Evolutionary conservation across 2,329 filamentous ascomycete genomes (phyloP).

Genomic region (Talaromyces verruculosus): DNA sequence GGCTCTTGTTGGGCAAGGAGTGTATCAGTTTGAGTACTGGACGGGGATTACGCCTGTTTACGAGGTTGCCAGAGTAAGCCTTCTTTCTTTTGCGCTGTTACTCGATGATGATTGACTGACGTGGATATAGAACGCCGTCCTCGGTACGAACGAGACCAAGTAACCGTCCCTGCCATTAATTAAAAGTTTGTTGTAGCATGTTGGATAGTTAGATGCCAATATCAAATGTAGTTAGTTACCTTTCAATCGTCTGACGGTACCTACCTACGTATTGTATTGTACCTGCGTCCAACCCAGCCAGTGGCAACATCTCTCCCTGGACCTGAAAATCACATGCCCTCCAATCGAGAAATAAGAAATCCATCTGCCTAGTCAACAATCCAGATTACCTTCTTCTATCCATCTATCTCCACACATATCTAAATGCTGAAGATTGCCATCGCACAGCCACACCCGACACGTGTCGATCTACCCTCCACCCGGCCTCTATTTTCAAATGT

Average conservation of each 20-base stretch:
- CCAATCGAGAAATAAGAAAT: background rate
- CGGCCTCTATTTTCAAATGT: background rate
- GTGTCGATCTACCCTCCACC: background rate
- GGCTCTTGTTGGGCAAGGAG: constrained; percentile 80
- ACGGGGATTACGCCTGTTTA: constrained; percentile 77
- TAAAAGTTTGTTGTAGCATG: background rate
- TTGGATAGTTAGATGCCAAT: background rate
- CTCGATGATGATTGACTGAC: constrained; percentile 11
- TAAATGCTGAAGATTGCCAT: background rate
- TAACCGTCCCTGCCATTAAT: background rate
- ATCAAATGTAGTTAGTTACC: background rate
- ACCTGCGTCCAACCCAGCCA: background rate
- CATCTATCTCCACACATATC: background rate
- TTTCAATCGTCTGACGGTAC: background rate
- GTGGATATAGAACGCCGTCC: constrained; percentile 29
- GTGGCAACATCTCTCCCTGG: background rate
- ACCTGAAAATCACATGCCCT: background rate
- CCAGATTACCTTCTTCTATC: background rate
- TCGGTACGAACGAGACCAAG: constrained; percentile 24
- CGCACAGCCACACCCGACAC: constrained; percentile 8
- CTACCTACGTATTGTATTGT: background rate
- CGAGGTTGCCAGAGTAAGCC: constrained; percentile 61
- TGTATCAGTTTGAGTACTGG: constrained; percentile 84
- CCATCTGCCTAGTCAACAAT: background rate
- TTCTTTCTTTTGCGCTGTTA: background rate